Evolutionary conservation across 2,329 filamentous ascomycete genomes (phyloP), one percentile per base, ranked within the genome.

Genomic region (Graphilbum fragrans): DNA sequence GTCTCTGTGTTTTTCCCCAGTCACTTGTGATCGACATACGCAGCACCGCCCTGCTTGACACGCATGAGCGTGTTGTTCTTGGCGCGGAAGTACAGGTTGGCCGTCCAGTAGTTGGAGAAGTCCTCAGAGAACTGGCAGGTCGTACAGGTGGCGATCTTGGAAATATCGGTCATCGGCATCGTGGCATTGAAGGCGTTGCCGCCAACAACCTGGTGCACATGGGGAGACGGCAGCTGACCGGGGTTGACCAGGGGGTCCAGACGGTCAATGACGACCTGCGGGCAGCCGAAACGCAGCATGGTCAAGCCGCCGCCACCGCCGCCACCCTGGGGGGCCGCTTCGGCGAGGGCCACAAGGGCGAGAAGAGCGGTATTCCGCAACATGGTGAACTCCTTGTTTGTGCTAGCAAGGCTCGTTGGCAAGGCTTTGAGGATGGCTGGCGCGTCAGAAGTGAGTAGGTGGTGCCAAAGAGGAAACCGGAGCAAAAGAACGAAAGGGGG

Each of bases 21-120:
- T 29, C 14, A 8, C 14, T 29, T 29, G 8, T 29, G 8, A 8
- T 29, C 25, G 25, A 68, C 73, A 44, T 77, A 70, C 53, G 67
- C 74, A 44, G 76, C 73, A 45, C 74, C 72, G 29, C 72, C 67
- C 55, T 56, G 53, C 50, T 52, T 60, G 55, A 55, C 43, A 41
- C 60, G 53, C 50, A 61, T 60, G 45, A 52, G 62, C 9, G 55
- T 53, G 34, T 56, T 56, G 49, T 60, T 60, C 33, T 35, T 35
- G 33, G 25, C 35, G 4, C 19, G 18, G 42, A 47, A 47, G 42
- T 45, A 47, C 18, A 47, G 42, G 42, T 42, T 44, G 20, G 45
- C 45, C 21, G 45, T 47, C 45, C 45, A 47, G 42, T 45, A 47
- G 45, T 47, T 46, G 22, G 40, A 43, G 12, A 44, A 42, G 29